A percentile compares a stretch with the other conserved stretches of the same genome.
phyloP scores from a whole-genome alignment of 225 moss, liverwort and hornwort genomes.

The Ulota crispa region DNA sequence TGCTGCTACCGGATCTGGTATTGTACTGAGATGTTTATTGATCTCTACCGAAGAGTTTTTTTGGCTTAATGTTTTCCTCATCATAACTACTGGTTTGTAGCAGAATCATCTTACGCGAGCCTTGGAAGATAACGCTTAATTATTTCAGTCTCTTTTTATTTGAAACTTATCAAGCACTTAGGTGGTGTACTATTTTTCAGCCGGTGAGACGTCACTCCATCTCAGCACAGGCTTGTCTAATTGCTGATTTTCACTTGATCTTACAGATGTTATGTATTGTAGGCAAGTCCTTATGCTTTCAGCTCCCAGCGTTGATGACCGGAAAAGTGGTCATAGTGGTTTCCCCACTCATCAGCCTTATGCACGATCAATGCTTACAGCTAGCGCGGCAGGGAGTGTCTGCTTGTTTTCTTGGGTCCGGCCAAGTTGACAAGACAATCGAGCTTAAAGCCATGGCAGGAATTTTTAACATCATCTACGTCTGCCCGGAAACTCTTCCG shows the following conservation, averaged over 20 bases:
- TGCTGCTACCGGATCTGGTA: conserved; percentile 86
- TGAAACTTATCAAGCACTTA: neutral
- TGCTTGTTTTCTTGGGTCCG: conserved; percentile 81
- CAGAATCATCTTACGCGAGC: conserved; percentile 2
- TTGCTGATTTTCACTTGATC: conserved; percentile 27
- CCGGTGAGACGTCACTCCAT: neutral
- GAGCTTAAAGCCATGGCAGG: conserved; percentile 80
- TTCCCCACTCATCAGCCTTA: conserved; percentile 82
- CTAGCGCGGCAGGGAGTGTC: conserved; percentile 67
- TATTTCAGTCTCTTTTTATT: neutral
- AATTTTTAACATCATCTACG: conserved; percentile 64
- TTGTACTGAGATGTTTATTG: conserved; percentile 19
- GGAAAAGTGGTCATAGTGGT: conserved; percentile 79
- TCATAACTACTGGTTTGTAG: neutral
- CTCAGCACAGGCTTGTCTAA: conserved; percentile 21
- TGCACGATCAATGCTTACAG: conserved; percentile 84
- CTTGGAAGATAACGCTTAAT: conserved; percentile 15
- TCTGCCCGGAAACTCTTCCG: conserved; percentile 71
- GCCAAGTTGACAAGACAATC: conserved; percentile 67
- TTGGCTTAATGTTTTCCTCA: conserved; percentile 11
- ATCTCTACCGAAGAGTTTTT: conserved; percentile 3
- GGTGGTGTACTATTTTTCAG: conserved; percentile 13
- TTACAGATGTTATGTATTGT: conserved; percentile 43
- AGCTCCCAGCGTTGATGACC: conserved; percentile 81
- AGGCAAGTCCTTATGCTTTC: conserved; percentile 80